These are phyloP conservation scores for Eremothecium gossypii DNA, from an alignment of 1,139 yeast genomes.

Conservation along the genomic window DNA sequence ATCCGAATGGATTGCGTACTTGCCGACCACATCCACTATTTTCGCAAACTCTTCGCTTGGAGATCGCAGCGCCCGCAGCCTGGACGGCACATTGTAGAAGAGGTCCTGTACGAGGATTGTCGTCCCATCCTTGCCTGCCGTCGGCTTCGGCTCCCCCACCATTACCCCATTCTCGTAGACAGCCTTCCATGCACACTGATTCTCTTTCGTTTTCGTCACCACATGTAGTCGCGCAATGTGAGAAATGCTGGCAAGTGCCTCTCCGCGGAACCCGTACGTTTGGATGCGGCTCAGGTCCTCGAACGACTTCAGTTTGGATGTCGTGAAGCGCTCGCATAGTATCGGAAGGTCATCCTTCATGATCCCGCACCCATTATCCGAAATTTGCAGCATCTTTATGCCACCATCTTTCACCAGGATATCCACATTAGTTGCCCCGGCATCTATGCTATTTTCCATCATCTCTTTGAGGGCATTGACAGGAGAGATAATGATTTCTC, in stretches of 20 bases:
- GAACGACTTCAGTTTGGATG: conserved; percentile 52
- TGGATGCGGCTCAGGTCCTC: conserved; percentile 43
- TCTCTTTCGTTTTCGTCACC: conserved; percentile 55
- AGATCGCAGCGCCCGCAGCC: conserved; percentile 57
- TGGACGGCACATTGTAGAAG: conserved; percentile 79
- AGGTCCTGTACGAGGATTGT: conserved; percentile 79
- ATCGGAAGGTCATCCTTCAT: conserved; percentile 46
- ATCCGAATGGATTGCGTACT: conserved; percentile 69
- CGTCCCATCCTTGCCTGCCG: conserved; percentile 86
- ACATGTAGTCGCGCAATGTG: conserved; percentile 64
- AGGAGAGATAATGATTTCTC: conserved; percentile 91
- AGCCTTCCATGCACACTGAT: conserved; percentile 62
- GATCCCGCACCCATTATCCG: conserved; percentile 77
- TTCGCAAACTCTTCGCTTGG: conserved; percentile 66
- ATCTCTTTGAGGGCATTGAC: conserved; percentile 76
- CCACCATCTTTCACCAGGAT: conserved; percentile 61
- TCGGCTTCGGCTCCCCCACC: conserved; percentile 50
- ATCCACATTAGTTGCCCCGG: conserved; percentile 54
- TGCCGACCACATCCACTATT: conserved; percentile 73
- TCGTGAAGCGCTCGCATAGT: conserved; percentile 58
- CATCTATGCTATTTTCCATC: conserved; percentile 74
- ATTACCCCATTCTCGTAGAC: conserved; percentile 57
- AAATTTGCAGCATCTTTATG: conserved; percentile 48
- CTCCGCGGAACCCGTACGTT: conserved; percentile 78
- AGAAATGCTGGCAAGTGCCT: conserved; percentile 65